Evolutionary conservation across 2,329 filamentous ascomycete species (phyloP).

Genomic region (Mycosphaerella sp.): DNA sequence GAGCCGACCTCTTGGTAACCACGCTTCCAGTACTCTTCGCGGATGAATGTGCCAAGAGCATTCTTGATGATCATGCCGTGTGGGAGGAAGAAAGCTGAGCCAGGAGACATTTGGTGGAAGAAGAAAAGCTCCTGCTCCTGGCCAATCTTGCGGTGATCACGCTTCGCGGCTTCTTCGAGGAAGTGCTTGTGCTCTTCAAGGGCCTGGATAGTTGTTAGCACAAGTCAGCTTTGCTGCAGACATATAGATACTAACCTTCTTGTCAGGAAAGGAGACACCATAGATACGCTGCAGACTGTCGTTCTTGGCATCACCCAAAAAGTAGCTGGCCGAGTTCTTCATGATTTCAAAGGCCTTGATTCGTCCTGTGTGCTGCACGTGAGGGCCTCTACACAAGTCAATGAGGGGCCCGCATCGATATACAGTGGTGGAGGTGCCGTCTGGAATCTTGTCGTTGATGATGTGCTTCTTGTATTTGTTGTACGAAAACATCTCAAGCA

Average conservation of each 20-base stretch:
- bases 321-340: slow-evolving; percentile 82
- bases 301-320: slow-evolving; percentile 87
- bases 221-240: background rate
- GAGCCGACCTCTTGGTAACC: slow-evolving; percentile 93
- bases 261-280: slow-evolving; percentile 93
- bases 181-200: slow-evolving; percentile 89
- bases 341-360: slow-evolving; percentile 94
- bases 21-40: slow-evolving; percentile 83
- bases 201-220: slow-evolving; percentile 15
- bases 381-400: slow-evolving; percentile 90
- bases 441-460: slow-evolving; percentile 84
- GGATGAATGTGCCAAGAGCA: slow-evolving; percentile 72
- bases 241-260: slow-evolving; percentile 59
- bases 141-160: slow-evolving; percentile 89
- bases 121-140: slow-evolving; percentile 97
- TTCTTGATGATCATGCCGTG: slow-evolving; percentile 94
- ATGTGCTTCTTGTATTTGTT: slow-evolving; percentile 99
- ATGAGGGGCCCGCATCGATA: slow-evolving; percentile 92
- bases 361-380: slow-evolving; percentile 86
- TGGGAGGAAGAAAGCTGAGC: slow-evolving; percentile 71
- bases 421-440: slow-evolving; percentile 86
- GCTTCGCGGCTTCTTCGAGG: slow-evolving; percentile 94
- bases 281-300: slow-evolving; percentile 96
- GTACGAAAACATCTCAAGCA: slow-evolving; percentile 94
- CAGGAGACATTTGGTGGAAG: slow-evolving; percentile 90